A percentile compares a stretch with the other conserved stretches of the same genome.
phyloP scores from a whole-genome alignment of 306 rosid species.

The Canavalia gladiata region DNA sequence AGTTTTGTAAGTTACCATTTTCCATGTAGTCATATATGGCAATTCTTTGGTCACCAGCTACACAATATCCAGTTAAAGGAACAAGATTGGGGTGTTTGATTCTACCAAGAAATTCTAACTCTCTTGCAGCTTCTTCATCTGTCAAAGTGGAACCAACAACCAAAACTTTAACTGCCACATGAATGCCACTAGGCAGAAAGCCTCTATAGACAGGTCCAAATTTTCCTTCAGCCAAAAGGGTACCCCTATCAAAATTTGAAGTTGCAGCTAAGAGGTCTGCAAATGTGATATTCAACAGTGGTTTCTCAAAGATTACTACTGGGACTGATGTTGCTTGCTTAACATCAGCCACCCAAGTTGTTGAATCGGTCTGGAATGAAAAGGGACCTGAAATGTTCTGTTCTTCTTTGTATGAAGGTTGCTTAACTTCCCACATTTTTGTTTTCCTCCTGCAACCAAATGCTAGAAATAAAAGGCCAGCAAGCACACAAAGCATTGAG shows the following conservation, averaged over 20 bases:
- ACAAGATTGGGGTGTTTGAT: conserved; percentile 97
- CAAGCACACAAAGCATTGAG: conserved; percentile 77
- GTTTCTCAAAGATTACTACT: conserved; percentile 94
- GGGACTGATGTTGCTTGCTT: conserved; percentile 94
- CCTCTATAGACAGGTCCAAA: conserved; percentile 98
- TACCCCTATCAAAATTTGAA: conserved; percentile 92
- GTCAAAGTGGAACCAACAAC: conserved; percentile 93
- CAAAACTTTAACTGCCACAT: conserved; percentile 94
- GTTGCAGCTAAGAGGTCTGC: conserved; percentile 95
- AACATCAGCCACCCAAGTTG: conserved; percentile 99
- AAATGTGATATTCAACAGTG: conserved; percentile 86
- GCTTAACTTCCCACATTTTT: conserved; percentile 84
- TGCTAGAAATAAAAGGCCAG: conserved; percentile 83
- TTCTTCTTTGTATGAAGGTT: conserved; percentile 80
- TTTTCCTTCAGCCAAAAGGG: conserved; percentile 98
- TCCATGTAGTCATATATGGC: conserved; percentile 99
- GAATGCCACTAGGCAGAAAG: conserved; percentile 88
- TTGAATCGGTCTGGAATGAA: conserved; percentile 95
- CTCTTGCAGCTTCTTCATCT: conserved; percentile 92
- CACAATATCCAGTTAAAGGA: conserved; percentile 94
- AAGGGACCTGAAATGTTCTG: conserved; percentile 92
- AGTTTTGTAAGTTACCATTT: conserved; percentile 95
- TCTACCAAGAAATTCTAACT: conserved; percentile 93
- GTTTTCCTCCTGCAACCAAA: conserved; percentile 83
- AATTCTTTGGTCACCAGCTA: conserved; percentile 97